Evolutionary conservation across 345 rosid genomes (phyloP), one percentile per base, ranked within the genome.

Genomic region (Erysimum cheiranthoides): DNA sequence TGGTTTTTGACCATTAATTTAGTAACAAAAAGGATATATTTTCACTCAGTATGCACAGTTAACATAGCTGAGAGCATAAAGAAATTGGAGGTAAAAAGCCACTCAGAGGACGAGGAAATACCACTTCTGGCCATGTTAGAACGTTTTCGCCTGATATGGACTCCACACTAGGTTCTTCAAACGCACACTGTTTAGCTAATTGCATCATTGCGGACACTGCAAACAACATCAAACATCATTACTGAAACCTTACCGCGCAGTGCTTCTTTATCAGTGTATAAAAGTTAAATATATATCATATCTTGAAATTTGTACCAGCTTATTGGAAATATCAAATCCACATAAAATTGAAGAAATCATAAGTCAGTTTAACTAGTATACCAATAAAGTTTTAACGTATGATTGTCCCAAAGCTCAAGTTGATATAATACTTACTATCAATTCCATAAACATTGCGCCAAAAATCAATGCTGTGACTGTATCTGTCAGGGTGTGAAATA

Each of bases 401-500:
- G 31, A 36, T n/a, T 65, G 14, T 34, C 62, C 32, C 42, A 66
- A 27, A 16, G 63, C 18, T 58, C 31, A 71, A 46, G 61, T 78
- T 42, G 60, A 72, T 66, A 34, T 32, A 63, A 79, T 76, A 86
- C 99, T 90, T 83, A 95, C 99, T 95, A 81, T 95, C 90, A 80
- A 95, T 95, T 78, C 99, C 99, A 77, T 95, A 95, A 64, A 95
- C 90, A 79, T 87, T 89, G 79, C 89, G 96, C 99, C 99, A 95
- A 84, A 95, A 95, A 54, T 90, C 99, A 74, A 95, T 86, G 86
- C 97, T 92, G 74, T 88, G 87, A 65, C 79, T 78, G 82, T 95
- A 95, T 88, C 99, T 90, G 75, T 92, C 99, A 71, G 93, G 85
- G 81, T 92, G 90, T 18, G 99, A 86, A 68, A 95, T 80, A 27